These are phyloP conservation scores for Bretschneidera sinensis DNA, from an alignment of 345 rosid genomes.

Conservation along the genomic window DNA sequence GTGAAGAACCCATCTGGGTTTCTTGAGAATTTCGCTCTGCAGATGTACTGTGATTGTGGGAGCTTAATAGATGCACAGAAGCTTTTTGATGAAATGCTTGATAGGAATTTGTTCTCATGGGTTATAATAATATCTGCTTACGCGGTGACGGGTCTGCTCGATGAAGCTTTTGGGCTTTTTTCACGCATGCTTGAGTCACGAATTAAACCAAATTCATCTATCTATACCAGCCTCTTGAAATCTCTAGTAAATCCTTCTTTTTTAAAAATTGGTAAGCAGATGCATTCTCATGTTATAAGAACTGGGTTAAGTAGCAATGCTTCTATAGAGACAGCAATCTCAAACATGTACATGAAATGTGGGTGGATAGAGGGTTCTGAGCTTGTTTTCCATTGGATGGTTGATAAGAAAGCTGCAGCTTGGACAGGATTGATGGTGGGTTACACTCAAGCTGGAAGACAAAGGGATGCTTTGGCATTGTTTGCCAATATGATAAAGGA, in stretches of 20 bases:
- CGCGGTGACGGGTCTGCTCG: constrained; percentile 28
- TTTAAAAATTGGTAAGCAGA: constrained; percentile 49
- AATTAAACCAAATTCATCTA: constrained; percentile 27
- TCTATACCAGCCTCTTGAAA: constrained; percentile 42
- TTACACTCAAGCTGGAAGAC: constrained; percentile 42
- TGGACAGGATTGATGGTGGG: constrained; percentile 71
- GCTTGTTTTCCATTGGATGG: constrained; percentile 43
- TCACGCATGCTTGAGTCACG: constrained; percentile 35
- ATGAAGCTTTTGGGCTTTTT: constrained; percentile 38
- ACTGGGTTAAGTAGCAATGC: constrained; percentile 34
- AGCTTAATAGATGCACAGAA: constrained; percentile 50
- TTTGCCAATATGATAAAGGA: constrained; percentile 42
- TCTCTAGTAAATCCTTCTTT: constrained; percentile 33
- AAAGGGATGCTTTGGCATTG: constrained; percentile 39
- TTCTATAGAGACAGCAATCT: constrained; percentile 37
- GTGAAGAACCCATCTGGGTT: constrained; percentile 28
- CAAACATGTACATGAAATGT: constrained; percentile 62
- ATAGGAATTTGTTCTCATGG: constrained; percentile 39
- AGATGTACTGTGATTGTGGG: constrained; percentile 51
- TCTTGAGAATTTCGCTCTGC: constrained; percentile 41
- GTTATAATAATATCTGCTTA: constrained; percentile 48
- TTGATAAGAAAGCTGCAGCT: constrained; percentile 44
- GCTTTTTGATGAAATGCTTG: constrained; percentile 60
- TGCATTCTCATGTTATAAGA: constrained; percentile 54
- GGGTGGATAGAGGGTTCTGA: constrained; percentile 58